Conservation (phyloP, 257 asterid genomes). For the Catharanthus roseus region DNA sequence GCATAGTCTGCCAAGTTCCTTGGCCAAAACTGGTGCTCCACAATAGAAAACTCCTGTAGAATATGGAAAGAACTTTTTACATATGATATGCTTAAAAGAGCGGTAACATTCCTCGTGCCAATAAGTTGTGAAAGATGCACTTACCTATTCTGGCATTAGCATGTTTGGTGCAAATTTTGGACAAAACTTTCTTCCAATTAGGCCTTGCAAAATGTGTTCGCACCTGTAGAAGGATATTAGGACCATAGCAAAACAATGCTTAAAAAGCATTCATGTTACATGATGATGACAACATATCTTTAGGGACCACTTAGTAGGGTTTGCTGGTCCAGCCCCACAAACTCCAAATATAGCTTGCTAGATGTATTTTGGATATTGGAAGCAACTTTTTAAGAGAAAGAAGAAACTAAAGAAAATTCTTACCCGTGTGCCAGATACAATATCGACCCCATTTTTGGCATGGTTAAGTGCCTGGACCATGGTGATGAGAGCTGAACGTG, state of each 20-base stretch:
- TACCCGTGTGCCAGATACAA: conserved; percentile 88
- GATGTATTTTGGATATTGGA: not conserved
- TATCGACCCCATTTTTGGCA: conserved; percentile 91
- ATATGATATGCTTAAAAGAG: not conserved
- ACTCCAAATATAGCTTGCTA: not conserved
- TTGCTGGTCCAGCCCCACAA: too few relatives aligned
- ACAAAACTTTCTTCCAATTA: conserved; percentile 86
- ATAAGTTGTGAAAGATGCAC: conserved; percentile 6
- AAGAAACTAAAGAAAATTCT: conserved; percentile 8
- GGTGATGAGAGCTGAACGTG: conserved; percentile 94
- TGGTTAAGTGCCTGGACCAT: conserved; percentile 98
- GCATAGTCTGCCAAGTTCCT: conserved; percentile 78
- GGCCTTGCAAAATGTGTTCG: conserved; percentile 97
- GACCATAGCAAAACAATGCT: not conserved
- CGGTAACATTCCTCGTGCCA: not conserved
- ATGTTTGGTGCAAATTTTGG: conserved; percentile 78
- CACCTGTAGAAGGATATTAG: conserved; percentile 43
- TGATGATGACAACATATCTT: too few relatives aligned
- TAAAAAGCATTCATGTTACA: not conserved
- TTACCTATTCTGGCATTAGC: conserved; percentile 88
- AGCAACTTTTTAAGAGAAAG: not conserved
- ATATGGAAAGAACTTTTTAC: not conserved
- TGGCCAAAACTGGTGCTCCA: conserved; percentile 81
- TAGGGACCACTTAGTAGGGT: too few relatives aligned
- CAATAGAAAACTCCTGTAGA: conserved; percentile 85